phyloP scores from a whole-genome alignment of 2,329 filamentous ascomycete genomes.

The Aspergillus bombycis region DNA sequence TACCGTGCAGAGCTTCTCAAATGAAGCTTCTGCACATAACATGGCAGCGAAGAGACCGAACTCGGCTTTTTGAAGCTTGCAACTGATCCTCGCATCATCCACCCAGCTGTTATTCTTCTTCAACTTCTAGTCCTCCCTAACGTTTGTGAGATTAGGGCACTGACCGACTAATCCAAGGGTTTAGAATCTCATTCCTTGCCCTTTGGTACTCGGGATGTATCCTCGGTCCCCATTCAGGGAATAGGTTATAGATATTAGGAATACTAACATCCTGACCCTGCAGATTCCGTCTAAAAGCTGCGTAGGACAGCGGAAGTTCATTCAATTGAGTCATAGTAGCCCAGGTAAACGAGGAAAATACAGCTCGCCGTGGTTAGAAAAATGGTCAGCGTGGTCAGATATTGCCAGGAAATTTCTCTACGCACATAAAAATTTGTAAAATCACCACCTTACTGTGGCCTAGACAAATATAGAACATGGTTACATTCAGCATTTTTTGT shows the following conservation, averaged over 20 bases:
- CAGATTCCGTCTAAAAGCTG: background rate
- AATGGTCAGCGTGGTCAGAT: no score
- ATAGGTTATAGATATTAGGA: background rate
- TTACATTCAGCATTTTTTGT: no score
- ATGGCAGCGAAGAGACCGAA: background rate
- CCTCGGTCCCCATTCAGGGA: background rate
- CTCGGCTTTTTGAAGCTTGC: background rate
- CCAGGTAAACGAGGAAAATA: no score
- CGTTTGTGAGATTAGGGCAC: background rate
- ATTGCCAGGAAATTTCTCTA: no score
- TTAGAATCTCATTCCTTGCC: background rate
- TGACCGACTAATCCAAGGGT: background rate
- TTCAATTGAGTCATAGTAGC: no score
- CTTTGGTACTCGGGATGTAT: background rate
- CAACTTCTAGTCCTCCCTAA: background rate
- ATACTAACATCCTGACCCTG: background rate
- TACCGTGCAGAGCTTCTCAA: background rate
- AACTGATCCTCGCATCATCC: background rate
- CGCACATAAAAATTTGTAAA: no score
- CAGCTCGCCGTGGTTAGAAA: no score
- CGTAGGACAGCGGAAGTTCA: no score
- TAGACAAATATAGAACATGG: no score
- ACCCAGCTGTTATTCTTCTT: background rate
- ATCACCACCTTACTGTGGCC: no score
- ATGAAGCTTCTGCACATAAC: background rate